Base-by-base conservation (phyloP, 805 yeast genomes). In the Groenewaldozyma salmanticensis region DNA sequence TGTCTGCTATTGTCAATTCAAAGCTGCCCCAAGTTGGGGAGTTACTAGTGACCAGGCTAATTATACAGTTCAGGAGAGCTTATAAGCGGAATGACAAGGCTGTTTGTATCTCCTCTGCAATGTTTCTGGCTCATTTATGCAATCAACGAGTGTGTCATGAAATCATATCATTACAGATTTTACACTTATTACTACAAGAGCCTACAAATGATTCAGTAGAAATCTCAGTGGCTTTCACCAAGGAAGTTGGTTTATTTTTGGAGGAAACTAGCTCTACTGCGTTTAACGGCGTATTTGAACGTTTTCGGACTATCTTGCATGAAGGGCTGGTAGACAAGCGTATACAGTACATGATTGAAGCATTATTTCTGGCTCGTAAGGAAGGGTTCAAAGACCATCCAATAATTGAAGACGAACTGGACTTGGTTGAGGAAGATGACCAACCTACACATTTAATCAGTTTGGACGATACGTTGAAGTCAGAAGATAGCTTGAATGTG, bases 11-110 rank as follows among this genome's bases (percentile, higher is more conserved):
- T 1, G 39, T 86, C 7, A 81, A 82, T 57, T 70, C 81, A 4
- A 74, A 79, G 48, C 56, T 83, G 3, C 92, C 94, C 0, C 72
- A 72, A 27, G 60, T 84, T 15, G 95, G 94, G 2, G 71, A 71
- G 42, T 55, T 79, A 3, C 47, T 82, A 24, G 55, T 70, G 0
- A 53, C 67, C 5, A 65, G 92, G 45, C 58, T 79, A 21, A 62
- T 81, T 1, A 51, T 77, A 3, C 77, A 70, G 42, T 83, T 84
- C 59, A 69, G 78, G 35, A 66, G 68, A 46, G 70, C 70, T 0
- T 79, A 65, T 57, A 63, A 66, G 49, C 53, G 64, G 18, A 68
- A 71, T 43, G 70, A 77, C 50, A 70, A 68, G 43, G 46, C 52
- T 0, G 47, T 56, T 3, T 72, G 80, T 38, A 53, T 66, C 4